Conservation (phyloP, 108 stramenopile species). For the Aurantiochytrium sp. region DNA sequence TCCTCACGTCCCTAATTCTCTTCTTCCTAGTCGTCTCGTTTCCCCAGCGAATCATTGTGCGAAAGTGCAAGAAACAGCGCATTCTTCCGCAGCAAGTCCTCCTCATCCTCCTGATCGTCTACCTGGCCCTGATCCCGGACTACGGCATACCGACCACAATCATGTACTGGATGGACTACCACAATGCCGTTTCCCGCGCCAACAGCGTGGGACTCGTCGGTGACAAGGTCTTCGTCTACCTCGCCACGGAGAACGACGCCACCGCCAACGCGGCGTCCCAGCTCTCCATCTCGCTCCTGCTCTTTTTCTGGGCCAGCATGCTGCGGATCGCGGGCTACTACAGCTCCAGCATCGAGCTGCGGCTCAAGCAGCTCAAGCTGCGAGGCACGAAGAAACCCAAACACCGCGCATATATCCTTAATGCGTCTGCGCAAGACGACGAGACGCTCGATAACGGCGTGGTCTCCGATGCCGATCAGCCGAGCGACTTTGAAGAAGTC, state of each 20-base stretch:
- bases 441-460: no score
- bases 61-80: not conserved
- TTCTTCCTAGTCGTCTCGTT: not conserved
- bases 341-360: not conserved
- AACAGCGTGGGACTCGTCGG: not conserved
- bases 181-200: not conserved
- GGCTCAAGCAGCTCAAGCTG: not conserved
- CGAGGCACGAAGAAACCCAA: not conserved
- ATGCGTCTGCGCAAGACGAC: no score
- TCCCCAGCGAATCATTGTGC: conserved; percentile 1
- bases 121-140: not conserved
- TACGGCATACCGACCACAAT: not conserved
- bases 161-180: not conserved
- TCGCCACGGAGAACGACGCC: not conserved
- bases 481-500: no score
- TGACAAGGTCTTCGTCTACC: not conserved
- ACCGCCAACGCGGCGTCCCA: not conserved
- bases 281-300: not conserved
- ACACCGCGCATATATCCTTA: not conserved
- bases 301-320: not conserved
- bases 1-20: not conserved
- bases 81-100: not conserved
- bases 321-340: not conserved
- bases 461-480: no score
- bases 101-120: not conserved